A percentile compares a stretch with the other conserved stretches of the same genome.
Conservation (phyloP, 352 stramenopile species). For the Pythium angustatum region DNA sequence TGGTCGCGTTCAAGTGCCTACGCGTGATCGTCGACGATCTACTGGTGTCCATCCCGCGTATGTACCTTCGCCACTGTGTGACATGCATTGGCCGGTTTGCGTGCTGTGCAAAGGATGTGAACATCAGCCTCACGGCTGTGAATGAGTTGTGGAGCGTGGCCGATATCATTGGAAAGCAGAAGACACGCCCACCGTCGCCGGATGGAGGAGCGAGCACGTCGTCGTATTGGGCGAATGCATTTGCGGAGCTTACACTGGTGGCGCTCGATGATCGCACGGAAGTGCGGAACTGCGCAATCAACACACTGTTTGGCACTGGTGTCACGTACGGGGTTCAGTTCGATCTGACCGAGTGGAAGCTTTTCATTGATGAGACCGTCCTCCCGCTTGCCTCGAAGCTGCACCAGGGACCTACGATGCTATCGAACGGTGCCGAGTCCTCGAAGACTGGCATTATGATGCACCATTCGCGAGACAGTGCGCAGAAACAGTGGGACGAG, state of each 20-base stretch:
- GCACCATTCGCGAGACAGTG: slow-evolving; percentile 95
- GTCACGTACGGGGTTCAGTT: slow-evolving; percentile 94
- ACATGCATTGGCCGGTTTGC: slow-evolving; percentile 95
- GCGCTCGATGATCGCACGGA: slow-evolving; percentile 92
- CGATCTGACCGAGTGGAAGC: slow-evolving; percentile 89
- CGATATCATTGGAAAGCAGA: slow-evolving; percentile 78
- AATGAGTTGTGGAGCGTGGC: slow-evolving; percentile 96
- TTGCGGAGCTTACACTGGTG: slow-evolving; percentile 85
- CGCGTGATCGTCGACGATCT: slow-evolving; percentile 97
- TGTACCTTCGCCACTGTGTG: slow-evolving; percentile 75
- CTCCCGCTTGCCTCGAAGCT: slow-evolving; percentile 86
- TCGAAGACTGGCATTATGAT: slow-evolving; percentile 60
- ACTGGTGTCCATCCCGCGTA: slow-evolving; percentile 83
- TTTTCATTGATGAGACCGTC: slow-evolving; percentile 93
- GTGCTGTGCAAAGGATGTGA: slow-evolving; percentile 93
- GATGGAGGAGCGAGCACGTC: neutral
- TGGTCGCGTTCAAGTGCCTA: slow-evolving; percentile 93
- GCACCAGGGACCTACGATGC: slow-evolving; percentile 35
- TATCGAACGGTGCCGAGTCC: slow-evolving; percentile 6
- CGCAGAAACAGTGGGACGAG: slow-evolving; percentile 97
- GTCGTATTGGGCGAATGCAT: slow-evolving; percentile 64
- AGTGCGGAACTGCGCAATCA: slow-evolving; percentile 96
- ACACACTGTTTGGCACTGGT: slow-evolving; percentile 97
- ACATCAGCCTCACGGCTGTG: slow-evolving; percentile 97
- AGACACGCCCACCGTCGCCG: slow-evolving; percentile 14